Base-by-base conservation (phyloP, 1,284 basidiomycete genomes). In the Macrocystidia cucumis region DNA sequence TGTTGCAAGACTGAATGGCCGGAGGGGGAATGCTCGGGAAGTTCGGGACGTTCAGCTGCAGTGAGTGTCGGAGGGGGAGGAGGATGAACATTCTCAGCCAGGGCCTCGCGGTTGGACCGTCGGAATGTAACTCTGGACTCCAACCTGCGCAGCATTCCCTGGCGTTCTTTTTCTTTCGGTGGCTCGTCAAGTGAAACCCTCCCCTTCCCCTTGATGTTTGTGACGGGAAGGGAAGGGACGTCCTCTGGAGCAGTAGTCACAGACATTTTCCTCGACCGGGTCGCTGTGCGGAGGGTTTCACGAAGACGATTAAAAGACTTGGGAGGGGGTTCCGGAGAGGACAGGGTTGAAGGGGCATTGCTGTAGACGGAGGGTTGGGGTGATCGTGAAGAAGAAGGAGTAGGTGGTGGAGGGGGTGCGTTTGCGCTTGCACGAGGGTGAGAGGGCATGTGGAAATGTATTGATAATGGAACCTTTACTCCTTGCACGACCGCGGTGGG, bases 271-370 rank as follows among this genome's bases (percentile, higher is more conserved):
- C 62, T 74, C 36, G 72, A 69, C 37, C 75, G 67, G 9, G 76
- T 75, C 31, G 75, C 75, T 5, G 69, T 69, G 28, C 76, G 73
- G 20, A 85, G 54, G 7, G 78, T 74, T 5, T 77, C 73, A 35
- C 75, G 73, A 36, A 84, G 59, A 27, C 78, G 74, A 45, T 70
- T 72, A 51, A 84, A 74, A 3, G 75, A 64, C 48, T 65, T 74
- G 24, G 69, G 62, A 2, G 66, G 60, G 5, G 65, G 46, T 30
- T 67, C 69, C 17, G 60, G 48, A 7, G 48, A 52, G 31, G 46
- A 46, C 38, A 43, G 50, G 41, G 48, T 47, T 32, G 41, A 46
- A 45, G 39, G 52, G 32, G 34, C 38, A 34, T 52, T 47, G 16
- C 59, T 50, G 22, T 57, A 44, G 1, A 54, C 33, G 13, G 55